These are phyloP conservation scores for Candida anglica DNA, from an alignment of 805 yeast genomes.

Conservation along the genomic window DNA sequence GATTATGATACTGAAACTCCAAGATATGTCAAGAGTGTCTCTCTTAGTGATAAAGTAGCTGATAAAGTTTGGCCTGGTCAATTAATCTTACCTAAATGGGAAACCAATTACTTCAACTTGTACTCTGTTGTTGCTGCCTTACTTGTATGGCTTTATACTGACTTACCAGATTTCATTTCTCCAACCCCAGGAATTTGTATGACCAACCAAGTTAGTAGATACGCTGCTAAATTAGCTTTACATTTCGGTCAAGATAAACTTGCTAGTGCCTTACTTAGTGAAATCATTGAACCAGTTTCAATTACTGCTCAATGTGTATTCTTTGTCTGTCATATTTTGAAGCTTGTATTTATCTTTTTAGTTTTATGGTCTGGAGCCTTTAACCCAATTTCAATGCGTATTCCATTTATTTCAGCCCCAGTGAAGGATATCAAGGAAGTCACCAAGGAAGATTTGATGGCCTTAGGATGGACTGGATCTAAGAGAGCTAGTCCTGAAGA, in stretches of 20 bases:
- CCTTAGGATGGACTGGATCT: slow-evolving; percentile 94
- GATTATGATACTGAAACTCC: slow-evolving; percentile 48
- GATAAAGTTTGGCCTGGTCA: slow-evolving; percentile 87
- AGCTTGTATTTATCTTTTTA: slow-evolving; percentile 52
- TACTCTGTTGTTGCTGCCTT: slow-evolving; percentile 39
- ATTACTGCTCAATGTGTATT: slow-evolving; percentile 58
- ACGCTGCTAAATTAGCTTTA: slow-evolving; percentile 16
- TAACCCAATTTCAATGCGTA: slow-evolving; percentile 56
- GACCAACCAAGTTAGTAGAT: slow-evolving; percentile 50
- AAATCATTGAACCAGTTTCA: slow-evolving; percentile 38
- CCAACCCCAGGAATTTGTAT: slow-evolving; percentile 92
- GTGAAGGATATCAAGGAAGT: slow-evolving; percentile 29
- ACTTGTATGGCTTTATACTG: slow-evolving; percentile 82
- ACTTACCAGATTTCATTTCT: slow-evolving; percentile 80
- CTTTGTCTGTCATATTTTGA: slow-evolving; percentile 68
- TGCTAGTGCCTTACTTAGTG: slow-evolving; percentile 47
- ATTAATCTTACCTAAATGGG: slow-evolving; percentile 74
- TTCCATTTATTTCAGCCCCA: slow-evolving; percentile 1
- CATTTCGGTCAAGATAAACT: slow-evolving; percentile 36
- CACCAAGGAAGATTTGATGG: slow-evolving; percentile 52
- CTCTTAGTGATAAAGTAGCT: slow-evolving; percentile 44
- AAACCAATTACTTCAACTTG: slow-evolving; percentile 39
- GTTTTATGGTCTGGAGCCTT: slow-evolving; percentile 65
- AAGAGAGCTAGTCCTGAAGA: slow-evolving; percentile 67
- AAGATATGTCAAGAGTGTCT: slow-evolving; percentile 42